These are phyloP conservation scores for Paspalum notatum DNA, from an alignment of 176 grass and related monocot genomes.

Conservation along the genomic window DNA sequence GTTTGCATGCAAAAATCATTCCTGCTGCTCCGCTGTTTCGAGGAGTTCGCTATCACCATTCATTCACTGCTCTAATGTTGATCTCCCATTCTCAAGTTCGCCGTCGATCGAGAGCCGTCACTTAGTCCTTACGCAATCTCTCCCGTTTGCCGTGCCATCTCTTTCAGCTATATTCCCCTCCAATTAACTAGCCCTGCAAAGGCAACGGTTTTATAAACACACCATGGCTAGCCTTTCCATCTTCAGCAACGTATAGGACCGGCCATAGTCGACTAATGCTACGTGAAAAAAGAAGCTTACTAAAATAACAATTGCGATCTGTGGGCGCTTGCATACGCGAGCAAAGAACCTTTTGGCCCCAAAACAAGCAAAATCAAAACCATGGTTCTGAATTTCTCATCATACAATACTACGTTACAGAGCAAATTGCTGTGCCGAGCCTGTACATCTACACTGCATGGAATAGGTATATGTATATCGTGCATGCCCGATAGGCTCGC, in stretches of 20 bases:
- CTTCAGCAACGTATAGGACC: neutral
- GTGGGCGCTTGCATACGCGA: conserved; percentile 6
- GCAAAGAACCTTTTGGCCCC: conserved; percentile 23
- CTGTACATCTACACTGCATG: neutral
- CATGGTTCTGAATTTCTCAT: neutral
- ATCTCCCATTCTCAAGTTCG: conserved; percentile 34
- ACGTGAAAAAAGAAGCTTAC: neutral
- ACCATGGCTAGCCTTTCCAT: conserved; percentile 40
- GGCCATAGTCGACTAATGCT: neutral
- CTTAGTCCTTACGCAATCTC: conserved; percentile 68
- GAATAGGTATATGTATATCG: neutral
- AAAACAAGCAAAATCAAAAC: neutral
- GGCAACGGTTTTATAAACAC: neutral
- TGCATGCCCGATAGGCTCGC: neutral
- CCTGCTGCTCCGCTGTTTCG: conserved; percentile 23
- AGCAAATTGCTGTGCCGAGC: neutral
- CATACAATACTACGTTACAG: neutral
- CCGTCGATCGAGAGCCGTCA: conserved; percentile 48
- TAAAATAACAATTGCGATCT: conserved; percentile 27
- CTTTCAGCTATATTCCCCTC: conserved; percentile 57
- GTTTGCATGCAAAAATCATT: neutral
- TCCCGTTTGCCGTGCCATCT: conserved; percentile 49
- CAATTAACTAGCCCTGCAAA: conserved; percentile 47
- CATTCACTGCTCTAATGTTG: conserved; percentile 31
- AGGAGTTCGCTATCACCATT: conserved; percentile 40